Conservation (phyloP, 2,329 filamentous ascomycete species). For the Penicillium sp. region DNA sequence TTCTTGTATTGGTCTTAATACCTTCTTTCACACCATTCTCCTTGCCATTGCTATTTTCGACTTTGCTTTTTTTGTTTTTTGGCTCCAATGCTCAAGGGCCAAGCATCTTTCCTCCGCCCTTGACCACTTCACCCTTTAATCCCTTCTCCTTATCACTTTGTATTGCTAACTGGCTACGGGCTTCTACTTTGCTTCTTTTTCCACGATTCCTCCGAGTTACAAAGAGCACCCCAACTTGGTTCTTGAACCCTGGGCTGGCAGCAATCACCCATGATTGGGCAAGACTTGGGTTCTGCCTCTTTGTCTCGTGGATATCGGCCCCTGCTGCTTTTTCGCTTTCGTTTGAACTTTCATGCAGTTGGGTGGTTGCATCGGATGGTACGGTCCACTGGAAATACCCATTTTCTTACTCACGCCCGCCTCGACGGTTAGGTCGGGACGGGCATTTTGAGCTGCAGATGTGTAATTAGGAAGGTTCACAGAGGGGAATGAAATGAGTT, state of each 20-base stretch:
- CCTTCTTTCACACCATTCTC: slow-evolving; percentile 17
- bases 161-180: slow-evolving; percentile 41
- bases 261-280: neutral
- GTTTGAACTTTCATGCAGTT: slow-evolving; percentile 13
- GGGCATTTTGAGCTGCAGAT: slow-evolving; percentile 9
- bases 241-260: neutral
- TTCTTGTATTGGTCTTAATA: slow-evolving; percentile 35
- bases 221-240: neutral
- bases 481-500: slow-evolving; percentile 19
- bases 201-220: slow-evolving; percentile 4
- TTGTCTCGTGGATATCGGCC: neutral
- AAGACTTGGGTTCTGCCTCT: neutral
- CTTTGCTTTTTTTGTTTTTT: slow-evolving; percentile 18
- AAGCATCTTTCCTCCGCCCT: slow-evolving; percentile 24
- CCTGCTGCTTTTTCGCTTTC: slow-evolving; percentile 12
- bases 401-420: slow-evolving; percentile 2
- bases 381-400: slow-evolving; percentile 16
- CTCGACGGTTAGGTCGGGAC: neutral
- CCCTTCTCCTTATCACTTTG: slow-evolving; percentile 31
- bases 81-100: slow-evolving; percentile 20
- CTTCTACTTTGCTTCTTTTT: slow-evolving; percentile 22
- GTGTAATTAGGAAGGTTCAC: slow-evolving; percentile 21
- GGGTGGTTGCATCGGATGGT: slow-evolving; percentile 18
- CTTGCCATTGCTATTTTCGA: slow-evolving; percentile 12
- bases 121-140: slow-evolving; percentile 29